Evolutionary conservation across 257 asterid species (phyloP).

Genomic region (Salvia hispanica): DNA sequence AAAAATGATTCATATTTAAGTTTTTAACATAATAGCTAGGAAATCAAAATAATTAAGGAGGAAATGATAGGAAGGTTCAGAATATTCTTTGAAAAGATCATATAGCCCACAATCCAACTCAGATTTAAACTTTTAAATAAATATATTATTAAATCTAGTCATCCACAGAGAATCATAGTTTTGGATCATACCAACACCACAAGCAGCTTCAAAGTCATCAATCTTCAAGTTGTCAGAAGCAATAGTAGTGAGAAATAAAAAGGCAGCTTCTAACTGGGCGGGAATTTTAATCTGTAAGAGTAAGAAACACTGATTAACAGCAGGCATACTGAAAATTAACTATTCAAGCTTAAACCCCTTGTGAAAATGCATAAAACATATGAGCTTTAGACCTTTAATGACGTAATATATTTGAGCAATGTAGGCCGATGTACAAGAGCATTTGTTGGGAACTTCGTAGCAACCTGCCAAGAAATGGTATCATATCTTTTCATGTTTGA

Average conservation of each 20-base stretch:
- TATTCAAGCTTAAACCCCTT: neutral
- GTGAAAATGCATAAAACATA: neutral
- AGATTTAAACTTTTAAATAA: neutral
- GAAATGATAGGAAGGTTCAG: neutral
- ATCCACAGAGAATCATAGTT: neutral
- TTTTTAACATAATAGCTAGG: neutral
- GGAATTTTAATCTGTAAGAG: slow-evolving; percentile 61
- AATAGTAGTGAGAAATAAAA: slow-evolving; percentile 51
- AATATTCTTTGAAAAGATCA: neutral
- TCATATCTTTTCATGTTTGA: neutral
- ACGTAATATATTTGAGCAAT: slow-evolving; percentile 63
- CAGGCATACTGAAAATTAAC: neutral
- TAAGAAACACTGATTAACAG: slow-evolving; percentile 8
- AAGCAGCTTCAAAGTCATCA: slow-evolving; percentile 71
- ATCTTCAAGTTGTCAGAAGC: slow-evolving; percentile 56
- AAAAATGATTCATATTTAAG: neutral
- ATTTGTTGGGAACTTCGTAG: slow-evolving; percentile 80
- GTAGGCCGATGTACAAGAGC: slow-evolving; percentile 83
- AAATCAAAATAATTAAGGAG: slow-evolving; percentile 4
- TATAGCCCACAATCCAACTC: neutral
- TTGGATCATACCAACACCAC: slow-evolving; percentile 80
- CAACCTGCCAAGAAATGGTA: slow-evolving; percentile 56
- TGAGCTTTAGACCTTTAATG: slow-evolving; percentile 57
- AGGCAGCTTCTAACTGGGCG: slow-evolving; percentile 87
- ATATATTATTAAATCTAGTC: neutral